Evolutionary conservation across 2,329 filamentous ascomycete species (phyloP).

Genomic region (Penicillium sp.): DNA sequence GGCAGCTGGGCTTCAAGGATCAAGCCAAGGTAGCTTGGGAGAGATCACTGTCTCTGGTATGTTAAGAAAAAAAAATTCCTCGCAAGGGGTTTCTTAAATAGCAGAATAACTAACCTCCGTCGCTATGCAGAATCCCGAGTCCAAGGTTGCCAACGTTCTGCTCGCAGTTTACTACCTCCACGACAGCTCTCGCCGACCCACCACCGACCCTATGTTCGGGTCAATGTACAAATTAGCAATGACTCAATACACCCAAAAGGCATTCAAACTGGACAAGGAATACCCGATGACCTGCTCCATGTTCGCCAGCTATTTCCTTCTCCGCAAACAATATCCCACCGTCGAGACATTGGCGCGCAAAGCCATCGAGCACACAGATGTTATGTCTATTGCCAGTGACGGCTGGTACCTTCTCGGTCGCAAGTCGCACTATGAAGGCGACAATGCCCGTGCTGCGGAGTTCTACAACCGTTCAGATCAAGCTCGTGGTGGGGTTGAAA

Average conservation of each 20-base stretch:
- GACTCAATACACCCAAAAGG: constrained; percentile 88
- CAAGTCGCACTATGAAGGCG: constrained; percentile 81
- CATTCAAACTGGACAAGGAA: constrained; percentile 90
- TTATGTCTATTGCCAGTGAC: constrained; percentile 94
- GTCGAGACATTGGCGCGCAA: constrained; percentile 86
- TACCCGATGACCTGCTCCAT: constrained; percentile 85
- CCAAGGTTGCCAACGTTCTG: constrained; percentile 85
- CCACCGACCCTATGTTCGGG: constrained; percentile 80
- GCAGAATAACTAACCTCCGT: background rate
- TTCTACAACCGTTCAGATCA: constrained; percentile 90
- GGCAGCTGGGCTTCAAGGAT: constrained; percentile 92
- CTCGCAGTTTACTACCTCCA: constrained; percentile 89
- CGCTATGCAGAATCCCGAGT: constrained; percentile 61
- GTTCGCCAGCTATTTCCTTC: constrained; percentile 86
- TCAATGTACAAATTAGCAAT: constrained; percentile 88
- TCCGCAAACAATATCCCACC: constrained; percentile 73
- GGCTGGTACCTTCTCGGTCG: constrained; percentile 93
- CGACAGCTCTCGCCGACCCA: constrained; percentile 75
- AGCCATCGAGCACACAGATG: constrained; percentile 92
- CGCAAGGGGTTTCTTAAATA: background rate
- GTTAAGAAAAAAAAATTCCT: constrained; percentile 1
- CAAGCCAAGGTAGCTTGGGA: constrained; percentile 91
- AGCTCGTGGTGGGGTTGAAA: constrained; percentile 85
- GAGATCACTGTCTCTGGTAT: constrained; percentile 72
- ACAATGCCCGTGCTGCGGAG: constrained; percentile 71